These are phyloP conservation scores for Echinosophora koreensis DNA, from an alignment of 306 rosid species.

Conservation along the genomic window DNA sequence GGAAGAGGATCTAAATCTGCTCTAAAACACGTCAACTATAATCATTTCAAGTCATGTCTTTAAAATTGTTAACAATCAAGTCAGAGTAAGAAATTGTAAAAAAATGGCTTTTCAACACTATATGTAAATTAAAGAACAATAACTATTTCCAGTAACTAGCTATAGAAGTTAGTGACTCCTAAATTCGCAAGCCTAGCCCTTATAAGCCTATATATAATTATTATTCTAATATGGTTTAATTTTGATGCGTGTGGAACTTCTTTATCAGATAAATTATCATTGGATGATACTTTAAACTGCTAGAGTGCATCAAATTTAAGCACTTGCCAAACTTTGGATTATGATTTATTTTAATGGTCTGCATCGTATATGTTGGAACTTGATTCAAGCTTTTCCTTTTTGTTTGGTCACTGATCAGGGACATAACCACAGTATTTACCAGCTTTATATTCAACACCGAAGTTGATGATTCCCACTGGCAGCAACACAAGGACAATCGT, in stretches of 20 bases:
- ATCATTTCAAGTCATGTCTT: neutral
- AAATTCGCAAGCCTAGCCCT: no score
- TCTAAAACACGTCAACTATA: neutral
- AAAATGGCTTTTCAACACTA: no score
- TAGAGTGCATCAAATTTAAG: neutral
- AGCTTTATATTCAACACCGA: slow-evolving; percentile 80
- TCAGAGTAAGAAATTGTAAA: no score
- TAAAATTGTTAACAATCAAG: neutral
- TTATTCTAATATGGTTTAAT: no score
- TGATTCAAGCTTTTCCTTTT: slow-evolving; percentile 38
- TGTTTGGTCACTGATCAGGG: slow-evolving; percentile 51
- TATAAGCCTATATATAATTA: no score
- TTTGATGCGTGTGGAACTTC: no score
- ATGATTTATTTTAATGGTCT: slow-evolving; percentile 3
- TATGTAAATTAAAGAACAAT: neutral
- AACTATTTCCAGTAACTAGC: neutral
- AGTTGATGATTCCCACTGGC: slow-evolving; percentile 64
- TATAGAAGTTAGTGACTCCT: neutral
- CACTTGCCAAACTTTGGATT: neutral
- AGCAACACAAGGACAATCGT: slow-evolving; percentile 5
- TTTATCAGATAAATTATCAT: no score
- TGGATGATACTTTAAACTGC: no score
- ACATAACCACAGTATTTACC: slow-evolving; percentile 66
- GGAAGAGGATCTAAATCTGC: neutral
- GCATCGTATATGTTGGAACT: slow-evolving; percentile 29